Evolutionary conservation across 345 rosid species (phyloP).

Genomic region (Heritiera fomes): DNA sequence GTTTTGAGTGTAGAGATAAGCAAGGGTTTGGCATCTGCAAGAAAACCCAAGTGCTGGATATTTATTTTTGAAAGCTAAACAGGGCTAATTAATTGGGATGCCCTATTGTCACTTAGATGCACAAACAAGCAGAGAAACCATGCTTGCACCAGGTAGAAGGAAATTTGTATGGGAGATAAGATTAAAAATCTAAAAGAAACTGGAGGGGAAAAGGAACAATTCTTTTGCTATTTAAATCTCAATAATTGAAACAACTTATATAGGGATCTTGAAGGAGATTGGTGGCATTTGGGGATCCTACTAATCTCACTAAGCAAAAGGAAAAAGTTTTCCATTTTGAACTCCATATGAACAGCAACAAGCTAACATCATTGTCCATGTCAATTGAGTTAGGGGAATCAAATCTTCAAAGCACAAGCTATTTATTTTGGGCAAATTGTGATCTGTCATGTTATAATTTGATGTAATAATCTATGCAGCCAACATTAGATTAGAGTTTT

Average conservation of each 20-base stretch:
- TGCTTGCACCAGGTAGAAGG: neutral
- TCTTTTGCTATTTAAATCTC: constrained; percentile 3
- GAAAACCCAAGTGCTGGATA: no score
- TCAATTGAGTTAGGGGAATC: neutral
- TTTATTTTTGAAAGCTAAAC: neutral
- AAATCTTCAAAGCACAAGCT: constrained; percentile 4
- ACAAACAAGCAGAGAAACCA: neutral
- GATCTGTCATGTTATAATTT: neutral
- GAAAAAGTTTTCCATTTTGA: neutral
- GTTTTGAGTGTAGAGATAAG: neutral
- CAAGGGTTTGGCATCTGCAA: neutral
- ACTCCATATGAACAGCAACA: no score
- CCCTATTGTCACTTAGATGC: neutral
- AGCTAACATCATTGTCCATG: neutral
- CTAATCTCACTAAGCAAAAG: constrained; percentile 14
- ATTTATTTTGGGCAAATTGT: neutral
- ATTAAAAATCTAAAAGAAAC: constrained; percentile 1
- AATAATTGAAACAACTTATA: constrained; percentile 21
- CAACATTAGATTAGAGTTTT: neutral
- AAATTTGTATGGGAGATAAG: neutral
- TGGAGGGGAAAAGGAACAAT: neutral
- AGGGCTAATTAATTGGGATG: neutral
- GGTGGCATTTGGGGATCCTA: constrained; percentile 23
- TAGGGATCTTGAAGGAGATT: constrained; percentile 2
- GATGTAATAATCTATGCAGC: neutral